Conservation (phyloP, 2,329 filamentous ascomycete species). For the Chrysoporthe deuterocubensis region DNA sequence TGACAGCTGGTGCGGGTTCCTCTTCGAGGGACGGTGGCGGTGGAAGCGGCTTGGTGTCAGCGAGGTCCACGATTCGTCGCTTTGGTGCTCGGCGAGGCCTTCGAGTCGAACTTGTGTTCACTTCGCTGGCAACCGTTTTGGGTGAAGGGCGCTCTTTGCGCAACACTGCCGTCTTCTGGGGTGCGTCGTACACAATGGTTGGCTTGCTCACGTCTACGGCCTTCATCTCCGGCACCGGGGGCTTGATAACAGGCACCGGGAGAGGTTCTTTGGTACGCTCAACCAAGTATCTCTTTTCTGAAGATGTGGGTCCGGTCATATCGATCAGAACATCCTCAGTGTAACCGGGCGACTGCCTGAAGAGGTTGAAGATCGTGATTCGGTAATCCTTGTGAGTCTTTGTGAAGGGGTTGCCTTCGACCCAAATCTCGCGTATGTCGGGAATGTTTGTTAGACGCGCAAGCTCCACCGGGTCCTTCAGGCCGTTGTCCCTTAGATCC, state of each 20-base stretch:
- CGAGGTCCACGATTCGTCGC: conserved; percentile 67
- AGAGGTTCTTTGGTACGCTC: conserved; percentile 79
- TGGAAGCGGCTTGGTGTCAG: conserved; percentile 52
- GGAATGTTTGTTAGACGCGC: conserved; percentile 89
- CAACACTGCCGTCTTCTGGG: conserved; percentile 55
- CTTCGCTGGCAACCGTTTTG: conserved; percentile 60
- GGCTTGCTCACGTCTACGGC: conserved; percentile 71
- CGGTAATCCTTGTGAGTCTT: conserved; percentile 85
- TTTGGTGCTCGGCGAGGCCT: conserved; percentile 61
- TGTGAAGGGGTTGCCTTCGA: conserved; percentile 89
- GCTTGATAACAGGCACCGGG: conserved; percentile 77
- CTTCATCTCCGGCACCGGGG: conserved; percentile 64
- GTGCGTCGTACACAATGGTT: conserved; percentile 58
- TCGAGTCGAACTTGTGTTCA: conserved; percentile 62
- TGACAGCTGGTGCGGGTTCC: conserved; percentile 30
- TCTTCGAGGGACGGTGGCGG: conserved; percentile 37
- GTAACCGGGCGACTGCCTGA: conserved; percentile 87
- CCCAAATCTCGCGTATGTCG: conserved; percentile 89
- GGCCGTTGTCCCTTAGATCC: conserved; percentile 86
- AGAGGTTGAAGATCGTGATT: conserved; percentile 92
- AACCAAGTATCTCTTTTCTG: conserved; percentile 81
- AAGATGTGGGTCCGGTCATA: conserved; percentile 78
- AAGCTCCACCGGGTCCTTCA: conserved; percentile 90
- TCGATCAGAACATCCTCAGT: conserved; percentile 91
- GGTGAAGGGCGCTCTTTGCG: conserved; percentile 63